Evolutionary conservation across 495 filamentous ascomycete species (phyloP).

Genomic region (Aspergillus sparsus): DNA sequence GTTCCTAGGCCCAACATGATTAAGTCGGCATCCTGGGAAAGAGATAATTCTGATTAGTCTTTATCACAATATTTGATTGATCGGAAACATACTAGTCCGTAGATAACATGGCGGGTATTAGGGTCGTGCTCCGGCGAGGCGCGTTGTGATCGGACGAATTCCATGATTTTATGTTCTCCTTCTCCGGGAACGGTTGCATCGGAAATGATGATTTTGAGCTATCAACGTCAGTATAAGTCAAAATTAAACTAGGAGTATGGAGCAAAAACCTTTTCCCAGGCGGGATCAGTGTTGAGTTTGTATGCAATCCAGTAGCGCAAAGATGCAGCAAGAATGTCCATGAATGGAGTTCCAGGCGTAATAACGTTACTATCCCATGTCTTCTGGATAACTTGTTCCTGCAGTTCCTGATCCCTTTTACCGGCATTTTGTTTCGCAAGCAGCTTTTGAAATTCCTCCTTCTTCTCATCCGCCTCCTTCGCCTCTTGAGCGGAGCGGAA

Average conservation of each 20-base stretch:
- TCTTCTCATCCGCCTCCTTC: slow-evolving; percentile 89
- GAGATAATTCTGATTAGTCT: slow-evolving; percentile 23
- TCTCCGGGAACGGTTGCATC: slow-evolving; percentile 97
- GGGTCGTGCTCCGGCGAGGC: slow-evolving; percentile 88
- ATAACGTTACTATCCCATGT: slow-evolving; percentile 98
- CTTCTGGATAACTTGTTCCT: slow-evolving; percentile 74
- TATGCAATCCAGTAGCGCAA: slow-evolving; percentile 94
- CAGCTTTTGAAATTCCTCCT: slow-evolving; percentile 79
- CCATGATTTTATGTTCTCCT: slow-evolving; percentile 99
- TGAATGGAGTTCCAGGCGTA: slow-evolving; percentile 97
- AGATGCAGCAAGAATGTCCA: slow-evolving; percentile 91
- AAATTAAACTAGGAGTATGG: background rate
- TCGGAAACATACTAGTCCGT: slow-evolving; percentile 61
- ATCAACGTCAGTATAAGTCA: slow-evolving; percentile 25
- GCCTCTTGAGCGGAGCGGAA: slow-evolving; percentile 95
- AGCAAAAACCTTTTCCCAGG: slow-evolving; percentile 74
- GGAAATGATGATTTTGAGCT: slow-evolving; percentile 95
- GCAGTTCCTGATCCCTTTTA: slow-evolving; percentile 57
- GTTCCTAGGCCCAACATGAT: slow-evolving; percentile 98
- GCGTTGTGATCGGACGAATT: slow-evolving; percentile 93
- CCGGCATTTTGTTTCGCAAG: slow-evolving; percentile 68
- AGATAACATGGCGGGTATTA: slow-evolving; percentile 95
- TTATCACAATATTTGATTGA: background rate
- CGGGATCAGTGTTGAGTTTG: slow-evolving; percentile 94
- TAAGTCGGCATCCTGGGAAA: slow-evolving; percentile 77